Evolutionary conservation across 495 filamentous ascomycete genomes (phyloP), one percentile per base, ranked within the genome.

Genomic region (Trichoderma parareesei): DNA sequence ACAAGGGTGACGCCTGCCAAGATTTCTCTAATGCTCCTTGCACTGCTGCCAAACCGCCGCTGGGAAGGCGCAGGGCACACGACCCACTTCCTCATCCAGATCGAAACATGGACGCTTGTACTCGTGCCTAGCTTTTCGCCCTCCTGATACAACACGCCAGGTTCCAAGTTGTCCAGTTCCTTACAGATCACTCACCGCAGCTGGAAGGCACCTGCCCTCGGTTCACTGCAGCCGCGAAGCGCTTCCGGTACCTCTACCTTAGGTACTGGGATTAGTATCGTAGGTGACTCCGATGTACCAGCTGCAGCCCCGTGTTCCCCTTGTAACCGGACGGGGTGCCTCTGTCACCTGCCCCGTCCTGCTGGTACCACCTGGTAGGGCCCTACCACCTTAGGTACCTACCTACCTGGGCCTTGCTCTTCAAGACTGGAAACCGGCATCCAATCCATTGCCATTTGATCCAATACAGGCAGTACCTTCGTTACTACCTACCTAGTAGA

Each of bases 71-170:
- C 20, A 14, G 16, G n/a, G 53, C 53, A 57, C 53, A 57, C 53
- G 53, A 57, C 53, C 53, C 53, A 57, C 53, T 57, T 57, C 53
- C 53, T 10, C 27, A 35, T 57, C 53, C 53, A 57, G 53, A 57
- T 57, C 27, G 11, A 49, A 49, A 27, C 27, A 27, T 27, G 27
- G 27, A 27, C 27, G 27, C 27, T 27, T 27, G 27, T 27, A 0
- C 27, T 0, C 27, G 27, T 27, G n/a, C n/a, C n/a, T n/a, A 27
- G 27, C 27, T 27, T 27, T 27, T 27, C 27, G 27, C 27, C 27
- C 27, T 27, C 27, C 27, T 27, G 27, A 2, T 27, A 27, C 27
- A 27, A 27, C 27, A 0, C 27, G 27, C 27, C 27, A 27, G 27
- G 2, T 27, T 27, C 27, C 27, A 27, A 27, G 0, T 27, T 27